Conservation (phyloP, 208 protist species). For the Angomonas ambiguus region DNA sequence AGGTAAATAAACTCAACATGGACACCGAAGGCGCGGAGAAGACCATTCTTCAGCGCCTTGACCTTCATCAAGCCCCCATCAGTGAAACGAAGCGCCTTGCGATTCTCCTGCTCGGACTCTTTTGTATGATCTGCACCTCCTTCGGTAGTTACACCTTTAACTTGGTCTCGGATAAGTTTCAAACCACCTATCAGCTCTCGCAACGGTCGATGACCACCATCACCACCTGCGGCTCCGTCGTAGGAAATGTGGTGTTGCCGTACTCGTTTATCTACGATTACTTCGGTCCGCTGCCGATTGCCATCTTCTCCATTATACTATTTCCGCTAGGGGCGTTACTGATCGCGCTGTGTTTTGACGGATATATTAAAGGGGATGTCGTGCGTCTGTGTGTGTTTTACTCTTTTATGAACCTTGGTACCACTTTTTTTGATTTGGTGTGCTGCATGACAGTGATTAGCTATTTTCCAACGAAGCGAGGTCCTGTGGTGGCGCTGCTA, state of each 20-base stretch:
- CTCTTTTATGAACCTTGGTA: constrained; percentile 28
- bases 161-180: constrained; percentile 32
- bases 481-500: constrained; percentile 43
- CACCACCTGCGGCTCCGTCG: constrained; percentile 30
- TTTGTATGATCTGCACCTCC: constrained; percentile 20
- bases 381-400: constrained; percentile 29
- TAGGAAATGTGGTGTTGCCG: constrained; percentile 31
- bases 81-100: constrained; percentile 17
- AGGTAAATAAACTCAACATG: not conserved
- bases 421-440: constrained; percentile 26
- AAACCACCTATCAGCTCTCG: constrained; percentile 39
- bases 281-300: constrained; percentile 29
- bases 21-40: not conserved
- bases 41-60: not conserved
- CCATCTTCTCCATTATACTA: constrained; percentile 3
- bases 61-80: not conserved
- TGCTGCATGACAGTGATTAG: constrained; percentile 31
- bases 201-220: constrained; percentile 52
- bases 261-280: constrained; percentile 42
- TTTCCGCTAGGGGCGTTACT: constrained; percentile 31
- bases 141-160: constrained; percentile 48
- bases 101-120: constrained; percentile 14
- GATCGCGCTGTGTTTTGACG: constrained; percentile 30
- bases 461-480: constrained; percentile 37
- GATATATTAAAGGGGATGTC: constrained; percentile 28